Evolutionary conservation across 495 filamentous ascomycete genomes (phyloP).

Genomic region (Trichocladium uniseriatum): DNA sequence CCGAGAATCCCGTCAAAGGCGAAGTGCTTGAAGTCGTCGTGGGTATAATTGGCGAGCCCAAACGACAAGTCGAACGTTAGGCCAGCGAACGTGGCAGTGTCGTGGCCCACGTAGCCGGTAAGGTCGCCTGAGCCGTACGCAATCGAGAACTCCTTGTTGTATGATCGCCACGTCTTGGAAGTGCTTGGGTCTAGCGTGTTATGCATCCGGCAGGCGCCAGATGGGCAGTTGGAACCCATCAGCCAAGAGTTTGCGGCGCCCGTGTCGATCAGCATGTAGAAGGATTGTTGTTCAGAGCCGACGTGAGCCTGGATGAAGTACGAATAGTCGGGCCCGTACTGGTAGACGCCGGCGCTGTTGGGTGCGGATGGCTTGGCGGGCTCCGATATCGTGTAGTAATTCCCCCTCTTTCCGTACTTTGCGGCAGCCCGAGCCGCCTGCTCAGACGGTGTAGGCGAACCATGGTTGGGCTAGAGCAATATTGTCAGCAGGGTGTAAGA

Average conservation of each 20-base stretch:
- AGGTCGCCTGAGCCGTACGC: conserved; percentile 66
- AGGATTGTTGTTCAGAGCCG: conserved; percentile 51
- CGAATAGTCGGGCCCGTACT: conserved; percentile 67
- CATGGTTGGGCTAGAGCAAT: not conserved
- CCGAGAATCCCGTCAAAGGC: conserved; percentile 85
- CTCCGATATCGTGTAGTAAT: conserved; percentile 48
- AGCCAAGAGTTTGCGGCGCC: conserved; percentile 74
- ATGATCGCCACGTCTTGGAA: conserved; percentile 47
- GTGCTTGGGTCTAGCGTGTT: conserved; percentile 53
- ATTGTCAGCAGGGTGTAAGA: not conserved
- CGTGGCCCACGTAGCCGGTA: conserved; percentile 50
- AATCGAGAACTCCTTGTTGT: conserved; percentile 46
- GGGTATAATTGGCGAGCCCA: conserved; percentile 57
- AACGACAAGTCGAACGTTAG: conserved; percentile 53
- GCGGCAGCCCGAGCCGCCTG: conserved; percentile 10
- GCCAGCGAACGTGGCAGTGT: conserved; percentile 56
- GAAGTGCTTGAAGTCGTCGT: conserved; percentile 60
- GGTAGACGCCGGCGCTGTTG: conserved; percentile 56
- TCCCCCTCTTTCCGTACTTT: conserved; percentile 28
- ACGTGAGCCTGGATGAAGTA: conserved; percentile 65
- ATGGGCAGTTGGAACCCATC: conserved; percentile 55
- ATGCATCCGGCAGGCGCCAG: conserved; percentile 52
- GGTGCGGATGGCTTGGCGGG: conserved; percentile 43
- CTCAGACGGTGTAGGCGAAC: conserved; percentile 3
- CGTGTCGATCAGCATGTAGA: conserved; percentile 72